A percentile compares a stretch with the other conserved stretches of the same genome.
phyloP scores from a whole-genome alignment of 179 eudicot genomes.

The Amaranthus tricolor region DNA sequence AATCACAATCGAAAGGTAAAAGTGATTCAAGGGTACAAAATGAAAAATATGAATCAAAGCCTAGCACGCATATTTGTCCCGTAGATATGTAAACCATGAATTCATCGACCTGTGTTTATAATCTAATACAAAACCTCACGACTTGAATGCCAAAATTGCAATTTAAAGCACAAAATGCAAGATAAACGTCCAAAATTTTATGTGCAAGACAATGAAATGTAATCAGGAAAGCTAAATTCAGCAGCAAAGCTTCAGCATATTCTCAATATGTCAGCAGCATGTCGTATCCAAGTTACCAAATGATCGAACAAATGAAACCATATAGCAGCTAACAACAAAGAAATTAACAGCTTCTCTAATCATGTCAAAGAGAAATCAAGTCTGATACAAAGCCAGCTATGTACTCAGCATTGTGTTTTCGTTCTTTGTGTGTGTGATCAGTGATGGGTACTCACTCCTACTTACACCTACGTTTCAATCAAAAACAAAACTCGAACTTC shows the following conservation, averaged over 20 bases:
- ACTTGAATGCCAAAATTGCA: not conserved
- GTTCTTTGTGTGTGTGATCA: too few relatives aligned
- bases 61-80: too few relatives aligned
- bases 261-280: not conserved
- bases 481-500: too few relatives aligned
- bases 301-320: conserved; percentile 1
- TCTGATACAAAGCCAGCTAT: too few relatives aligned
- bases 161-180: not conserved
- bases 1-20: not conserved
- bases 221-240: not conserved
- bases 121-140: not conserved
- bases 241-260: not conserved
- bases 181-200: not conserved
- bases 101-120: too few relatives aligned
- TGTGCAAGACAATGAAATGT: not conserved
- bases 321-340: not conserved
- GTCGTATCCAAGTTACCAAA: not conserved
- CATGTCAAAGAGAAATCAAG: too few relatives aligned
- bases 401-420: too few relatives aligned
- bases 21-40: not conserved
- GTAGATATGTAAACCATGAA: too few relatives aligned
- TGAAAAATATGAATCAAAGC: not conserved
- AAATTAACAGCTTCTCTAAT: not conserved
- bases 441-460: too few relatives aligned
- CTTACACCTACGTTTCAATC: too few relatives aligned